Evolutionary conservation across 2,329 filamentous ascomycete genomes (phyloP).

Genomic region (Purpureocillium lavendulum): DNA sequence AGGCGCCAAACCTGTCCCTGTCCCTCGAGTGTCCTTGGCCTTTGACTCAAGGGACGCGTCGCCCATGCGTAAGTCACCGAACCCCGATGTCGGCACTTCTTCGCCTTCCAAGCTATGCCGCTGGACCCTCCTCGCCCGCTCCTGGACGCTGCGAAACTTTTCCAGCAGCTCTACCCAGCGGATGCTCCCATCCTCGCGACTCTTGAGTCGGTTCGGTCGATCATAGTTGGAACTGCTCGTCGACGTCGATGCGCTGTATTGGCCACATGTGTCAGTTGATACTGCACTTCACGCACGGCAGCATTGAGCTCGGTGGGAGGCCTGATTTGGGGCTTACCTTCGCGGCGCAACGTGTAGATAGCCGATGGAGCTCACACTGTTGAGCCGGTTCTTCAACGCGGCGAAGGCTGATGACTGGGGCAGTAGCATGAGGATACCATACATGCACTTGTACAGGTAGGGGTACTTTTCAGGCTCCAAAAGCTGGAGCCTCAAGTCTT

Average conservation of each 20-base stretch:
- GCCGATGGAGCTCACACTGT: constrained; percentile 94
- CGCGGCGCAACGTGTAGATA: constrained; percentile 78
- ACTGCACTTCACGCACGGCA: no score
- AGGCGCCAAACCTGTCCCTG: constrained; percentile 24
- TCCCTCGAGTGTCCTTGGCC: constrained; percentile 26
- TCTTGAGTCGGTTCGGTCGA: constrained; percentile 69
- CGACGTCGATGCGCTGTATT: constrained; percentile 33
- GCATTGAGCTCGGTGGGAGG: not conserved
- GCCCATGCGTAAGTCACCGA: constrained; percentile 30
- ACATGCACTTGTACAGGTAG: constrained; percentile 94
- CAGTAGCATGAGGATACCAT: constrained; percentile 94
- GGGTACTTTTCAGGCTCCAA: constrained; percentile 93
- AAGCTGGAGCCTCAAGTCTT: constrained; percentile 87
- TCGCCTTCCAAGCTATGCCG: constrained; percentile 44
- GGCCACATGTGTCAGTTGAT: constrained; percentile 3
- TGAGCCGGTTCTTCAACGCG: constrained; percentile 89
- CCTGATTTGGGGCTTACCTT: constrained; percentile 51
- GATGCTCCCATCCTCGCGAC: constrained; percentile 74
- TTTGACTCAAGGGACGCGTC: constrained; percentile 32
- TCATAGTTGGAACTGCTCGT: constrained; percentile 54
- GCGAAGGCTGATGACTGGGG: constrained; percentile 97
- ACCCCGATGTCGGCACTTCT: constrained; percentile 36
- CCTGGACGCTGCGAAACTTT: constrained; percentile 88
- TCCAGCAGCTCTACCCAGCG: constrained; percentile 90
- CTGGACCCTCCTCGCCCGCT: constrained; percentile 68